phyloP scores from a whole-genome alignment of 2,329 filamentous ascomycete genomes.

The Tolypocladium endophyticum region DNA sequence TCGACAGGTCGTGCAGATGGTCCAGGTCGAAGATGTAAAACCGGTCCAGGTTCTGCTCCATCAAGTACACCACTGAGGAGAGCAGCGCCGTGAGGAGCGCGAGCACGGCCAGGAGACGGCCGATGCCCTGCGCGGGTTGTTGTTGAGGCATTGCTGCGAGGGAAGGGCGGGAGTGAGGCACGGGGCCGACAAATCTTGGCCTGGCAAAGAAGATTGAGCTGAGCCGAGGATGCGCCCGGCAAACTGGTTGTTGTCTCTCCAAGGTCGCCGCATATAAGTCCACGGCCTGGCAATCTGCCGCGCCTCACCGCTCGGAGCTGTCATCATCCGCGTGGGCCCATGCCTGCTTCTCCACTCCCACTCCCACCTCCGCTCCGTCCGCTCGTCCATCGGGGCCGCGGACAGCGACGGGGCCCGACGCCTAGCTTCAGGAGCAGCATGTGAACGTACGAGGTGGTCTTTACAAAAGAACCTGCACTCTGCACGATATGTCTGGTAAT shows the following conservation, averaged over 20 bases:
- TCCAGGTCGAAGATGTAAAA: slow-evolving; percentile 69
- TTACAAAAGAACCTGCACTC: not conserved
- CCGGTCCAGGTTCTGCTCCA: slow-evolving; percentile 47
- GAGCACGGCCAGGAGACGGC: slow-evolving; percentile 35
- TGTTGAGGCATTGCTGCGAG: not conserved
- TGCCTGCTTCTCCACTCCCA: not conserved
- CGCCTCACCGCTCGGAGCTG: slow-evolving; percentile 16
- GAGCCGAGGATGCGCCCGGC: not conserved
- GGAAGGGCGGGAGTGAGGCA: not conserved
- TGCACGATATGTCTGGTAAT: not conserved
- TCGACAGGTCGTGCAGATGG: slow-evolving; percentile 58
- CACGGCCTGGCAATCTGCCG: slow-evolving; percentile 10
- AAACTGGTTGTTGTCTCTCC: not conserved
- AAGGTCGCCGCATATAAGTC: not conserved
- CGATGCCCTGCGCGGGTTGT: slow-evolving; percentile 9
- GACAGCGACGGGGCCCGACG: not conserved
- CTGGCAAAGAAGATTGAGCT: not conserved
- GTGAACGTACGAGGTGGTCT: not conserved
- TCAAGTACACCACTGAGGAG: slow-evolving; percentile 39
- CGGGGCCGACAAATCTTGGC: not conserved
- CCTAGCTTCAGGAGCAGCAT: not conserved
- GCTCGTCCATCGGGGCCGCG: not conserved
- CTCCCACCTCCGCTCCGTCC: slow-evolving; percentile 1
- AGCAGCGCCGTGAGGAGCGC: slow-evolving; percentile 44
- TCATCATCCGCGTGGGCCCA: slow-evolving; percentile 13